Base-by-base conservation (phyloP, 2,329 filamentous ascomycete genomes). In the Myriosclerotinia duriaeana region DNA sequence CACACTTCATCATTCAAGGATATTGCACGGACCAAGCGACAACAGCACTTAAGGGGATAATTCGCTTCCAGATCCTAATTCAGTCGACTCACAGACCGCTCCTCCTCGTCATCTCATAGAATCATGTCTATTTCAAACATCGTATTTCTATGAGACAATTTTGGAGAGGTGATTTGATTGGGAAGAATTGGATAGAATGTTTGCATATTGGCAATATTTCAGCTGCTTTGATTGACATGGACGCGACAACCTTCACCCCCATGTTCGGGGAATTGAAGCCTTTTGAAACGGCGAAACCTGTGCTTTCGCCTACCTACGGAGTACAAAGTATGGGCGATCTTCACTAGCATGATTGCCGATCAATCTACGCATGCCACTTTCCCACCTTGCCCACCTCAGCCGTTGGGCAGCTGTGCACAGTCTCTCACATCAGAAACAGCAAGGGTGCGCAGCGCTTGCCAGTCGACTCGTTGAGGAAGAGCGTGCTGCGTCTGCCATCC, bases 371-470 rank as follows among this genome's bases (percentile, higher is more conserved):
- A 8, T 50, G 46, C 58, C 58, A 61, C 58, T 50, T 60, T 61
- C 34, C 48, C 56, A 34, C 30, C 34, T 38, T 38, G 56, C 58
- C 30, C 58, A 61, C 44, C 50, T 61, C 58, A 36, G 46, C 58
- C 34, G 44, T 61, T 61, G 58, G 58, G 58, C 58, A 61, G 58
- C 58, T 50, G 44, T 61, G 58, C 55, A 58, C 38, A n/a, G 9
- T 50, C 58, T 26, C 34, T 26, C 44, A 38, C n/a, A 50, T 61
- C 58, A 42, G 44, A 50, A 60, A 50, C 20, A 3, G 34, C 44
- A 48, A 50, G 44, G 44, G 30, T 61, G n/a, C 44, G n/a, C 44
- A 40, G 44, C 58, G 46, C 58, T 61, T 61, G 58, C 50, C 15
- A 15, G 30, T 26, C 12, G 46, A 22, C n/a, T 12, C 30, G 50